These are phyloP conservation scores for Musa acuminata DNA, from an alignment of 176 grass and related monocot genomes.

Conservation along the genomic window DNA sequence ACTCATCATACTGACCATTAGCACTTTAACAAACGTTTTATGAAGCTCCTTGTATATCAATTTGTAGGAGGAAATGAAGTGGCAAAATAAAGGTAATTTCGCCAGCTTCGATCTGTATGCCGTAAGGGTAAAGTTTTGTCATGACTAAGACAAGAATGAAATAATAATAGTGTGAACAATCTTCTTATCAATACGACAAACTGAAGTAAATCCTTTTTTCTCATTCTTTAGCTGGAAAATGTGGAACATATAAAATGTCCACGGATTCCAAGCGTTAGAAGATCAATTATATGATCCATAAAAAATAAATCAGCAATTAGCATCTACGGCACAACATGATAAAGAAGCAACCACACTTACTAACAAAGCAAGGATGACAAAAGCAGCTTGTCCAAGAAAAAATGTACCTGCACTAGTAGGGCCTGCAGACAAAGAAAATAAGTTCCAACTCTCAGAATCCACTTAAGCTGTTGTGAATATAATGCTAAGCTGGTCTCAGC, in stretches of 20 bases:
- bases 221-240: neutral
- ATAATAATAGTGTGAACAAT: neutral
- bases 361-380: constrained; percentile 69
- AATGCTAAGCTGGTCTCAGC: constrained; percentile 1
- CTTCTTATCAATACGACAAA: neutral
- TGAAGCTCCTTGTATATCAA: no score
- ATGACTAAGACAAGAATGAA: neutral
- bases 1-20: no score
- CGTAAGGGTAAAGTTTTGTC: neutral
- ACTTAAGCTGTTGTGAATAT: constrained; percentile 8
- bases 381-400: constrained; percentile 83
- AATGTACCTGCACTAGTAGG: constrained; percentile 79
- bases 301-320: constrained; percentile 21
- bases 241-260: neutral
- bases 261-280: neutral
- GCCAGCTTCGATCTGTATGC: no score
- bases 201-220: neutral
- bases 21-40: no score
- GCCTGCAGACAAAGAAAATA: constrained; percentile 36
- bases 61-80: no score
- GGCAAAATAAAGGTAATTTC: no score
- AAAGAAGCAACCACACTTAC: constrained; percentile 31
- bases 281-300: neutral
- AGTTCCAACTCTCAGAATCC: constrained; percentile 4
- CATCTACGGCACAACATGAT: neutral